Evolutionary conservation across 78 protist genomes (phyloP).

Genomic region (Chrysochromulina tobinii): DNA sequence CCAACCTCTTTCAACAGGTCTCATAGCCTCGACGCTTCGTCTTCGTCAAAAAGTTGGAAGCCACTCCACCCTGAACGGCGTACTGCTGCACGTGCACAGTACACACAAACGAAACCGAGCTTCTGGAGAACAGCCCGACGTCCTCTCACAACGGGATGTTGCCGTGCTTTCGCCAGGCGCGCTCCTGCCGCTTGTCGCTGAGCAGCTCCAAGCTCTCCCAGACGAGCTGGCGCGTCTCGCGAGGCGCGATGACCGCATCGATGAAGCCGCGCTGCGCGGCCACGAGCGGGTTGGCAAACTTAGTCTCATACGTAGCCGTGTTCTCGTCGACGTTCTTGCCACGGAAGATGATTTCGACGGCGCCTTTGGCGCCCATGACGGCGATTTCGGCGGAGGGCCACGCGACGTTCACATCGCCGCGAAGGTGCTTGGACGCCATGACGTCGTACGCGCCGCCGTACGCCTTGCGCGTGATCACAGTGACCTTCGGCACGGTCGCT

Average conservation of each 20-base stretch:
- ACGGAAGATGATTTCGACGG: constrained; percentile 92
- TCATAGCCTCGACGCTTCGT: too few species aligned
- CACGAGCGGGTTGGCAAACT: constrained; percentile 91
- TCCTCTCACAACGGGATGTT: constrained; percentile 84
- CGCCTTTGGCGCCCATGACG: constrained; percentile 99
- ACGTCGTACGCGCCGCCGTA: constrained; percentile 97
- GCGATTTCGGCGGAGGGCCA: constrained; percentile 99
- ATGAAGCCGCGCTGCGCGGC: constrained; percentile 96
- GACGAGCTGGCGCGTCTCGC: constrained; percentile 52
- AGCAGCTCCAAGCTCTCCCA: constrained; percentile 88
- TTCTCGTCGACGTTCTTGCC: constrained; percentile 64
- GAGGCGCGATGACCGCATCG: constrained; percentile 92
- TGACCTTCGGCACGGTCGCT: constrained; percentile 96
- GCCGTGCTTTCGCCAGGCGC: constrained; percentile 92
- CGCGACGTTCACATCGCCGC: constrained; percentile 93
- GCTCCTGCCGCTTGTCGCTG: constrained; percentile 64
- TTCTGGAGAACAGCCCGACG: too few species aligned
- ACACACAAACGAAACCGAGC: too few species aligned
- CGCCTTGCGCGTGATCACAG: constrained; percentile 96
- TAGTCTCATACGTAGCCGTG: constrained; percentile 73
- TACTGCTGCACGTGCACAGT: too few species aligned
- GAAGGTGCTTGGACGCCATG: constrained; percentile 94
- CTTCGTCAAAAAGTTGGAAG: too few species aligned
- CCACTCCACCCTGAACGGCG: too few species aligned
- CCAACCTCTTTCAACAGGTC: too few species aligned